Evolutionary conservation across 257 asterid species (phyloP), one percentile per base, ranked within the genome.

Genomic region (Plectranthus barbatus): DNA sequence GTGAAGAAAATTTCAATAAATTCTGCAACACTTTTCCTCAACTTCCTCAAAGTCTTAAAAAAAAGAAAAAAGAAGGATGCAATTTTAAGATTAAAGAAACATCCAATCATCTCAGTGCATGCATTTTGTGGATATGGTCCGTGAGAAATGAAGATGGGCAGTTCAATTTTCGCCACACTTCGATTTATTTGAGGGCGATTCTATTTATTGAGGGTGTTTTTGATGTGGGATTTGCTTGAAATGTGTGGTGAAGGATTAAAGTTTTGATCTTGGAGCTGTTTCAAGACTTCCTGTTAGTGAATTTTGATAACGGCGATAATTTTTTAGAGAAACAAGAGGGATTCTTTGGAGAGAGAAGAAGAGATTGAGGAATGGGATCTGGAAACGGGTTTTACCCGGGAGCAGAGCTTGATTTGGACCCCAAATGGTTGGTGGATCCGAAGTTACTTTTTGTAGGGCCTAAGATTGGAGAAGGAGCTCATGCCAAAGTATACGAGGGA

Each of bases 391-490:
- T 81, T 65, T 79, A 83, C 74, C 56, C 88, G 5, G 87, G 63
- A 6, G 78, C 69, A 52, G 97, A 83, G 76, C 64, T 90, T 71
- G 81, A 64, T 74, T 80, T 90, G 72, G 97, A 90, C 61, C 69
- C 83, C 31, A 87, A 85, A 62, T 87, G 95, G 97, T 57, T 82
- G 79, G 72, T 90, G 67, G 97, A 90, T 83, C 97, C 97, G 21
- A 87, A 85, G 79, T 86, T 77, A 74, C 96, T 87, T 20, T 78
- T 85, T 61, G 96, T 90, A 62, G 97, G 97, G 66, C 96, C 97
- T 21, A 90, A 90, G 86, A 83, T 90, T 76, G 96, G 96, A 72
- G 97, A 90, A 73, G 97, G 96, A 71, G 97, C 96, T 44, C 97
- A 90, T 82, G 97, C 96, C 69, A 90, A 90, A 75, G 97, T 90